These are phyloP conservation scores for Nemania sp. DNA, from an alignment of 2,329 filamentous ascomycete genomes.

Conservation along the genomic window DNA sequence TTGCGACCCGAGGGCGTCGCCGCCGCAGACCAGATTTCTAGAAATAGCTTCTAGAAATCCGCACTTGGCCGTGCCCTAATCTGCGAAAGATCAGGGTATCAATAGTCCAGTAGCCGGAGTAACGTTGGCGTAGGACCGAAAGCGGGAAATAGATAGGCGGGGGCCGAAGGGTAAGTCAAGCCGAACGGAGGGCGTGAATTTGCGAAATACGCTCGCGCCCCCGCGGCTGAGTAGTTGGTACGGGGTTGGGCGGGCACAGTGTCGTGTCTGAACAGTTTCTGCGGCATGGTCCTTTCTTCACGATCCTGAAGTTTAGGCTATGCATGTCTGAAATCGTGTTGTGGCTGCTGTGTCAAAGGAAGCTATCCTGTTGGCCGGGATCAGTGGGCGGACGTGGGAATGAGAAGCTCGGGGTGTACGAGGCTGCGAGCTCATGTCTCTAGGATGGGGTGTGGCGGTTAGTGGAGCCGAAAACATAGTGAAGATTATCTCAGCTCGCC, in stretches of 20 bases:
- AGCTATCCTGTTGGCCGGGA: constrained; percentile 4
- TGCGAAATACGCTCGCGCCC: neutral
- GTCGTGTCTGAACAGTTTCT: neutral
- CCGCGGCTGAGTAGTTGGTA: constrained; percentile 6
- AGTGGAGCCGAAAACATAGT: too few species aligned
- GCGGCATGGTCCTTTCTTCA: constrained; percentile 2
- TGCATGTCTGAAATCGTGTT: neutral
- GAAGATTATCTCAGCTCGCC: too few species aligned
- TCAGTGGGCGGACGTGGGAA: neutral
- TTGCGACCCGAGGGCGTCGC: too few species aligned
- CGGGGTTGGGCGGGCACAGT: neutral
- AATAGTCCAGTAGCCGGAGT: too few species aligned
- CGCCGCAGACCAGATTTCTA: too few species aligned
- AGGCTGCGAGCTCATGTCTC: neutral
- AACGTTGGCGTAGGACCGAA: too few species aligned
- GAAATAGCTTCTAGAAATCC: too few species aligned
- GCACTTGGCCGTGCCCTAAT: too few species aligned
- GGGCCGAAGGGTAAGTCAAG: constrained; percentile 3
- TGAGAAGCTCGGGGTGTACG: neutral
- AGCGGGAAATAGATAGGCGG: constrained; percentile 5
- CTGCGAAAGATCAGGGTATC: too few species aligned
- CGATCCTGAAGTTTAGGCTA: neutral
- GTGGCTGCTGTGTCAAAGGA: neutral
- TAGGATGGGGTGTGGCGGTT: neutral
- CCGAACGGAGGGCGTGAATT: neutral